These are phyloP conservation scores for Penicillium lividum DNA, from an alignment of 495 filamentous ascomycete species.

Conservation along the genomic window DNA sequence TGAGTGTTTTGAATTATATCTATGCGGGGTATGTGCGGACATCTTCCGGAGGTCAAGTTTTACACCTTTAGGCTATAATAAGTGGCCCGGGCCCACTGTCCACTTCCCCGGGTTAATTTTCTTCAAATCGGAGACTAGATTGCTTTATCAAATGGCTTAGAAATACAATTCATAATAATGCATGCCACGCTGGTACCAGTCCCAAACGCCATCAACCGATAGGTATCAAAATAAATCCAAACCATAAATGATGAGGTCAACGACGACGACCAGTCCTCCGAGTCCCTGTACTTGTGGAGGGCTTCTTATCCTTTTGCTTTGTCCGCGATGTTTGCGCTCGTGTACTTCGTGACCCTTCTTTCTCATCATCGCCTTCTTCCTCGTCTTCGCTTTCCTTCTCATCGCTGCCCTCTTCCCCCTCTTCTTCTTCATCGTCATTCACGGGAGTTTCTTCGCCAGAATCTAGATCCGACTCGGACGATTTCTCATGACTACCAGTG, in stretches of 20 bases:
- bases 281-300: constrained; percentile 30
- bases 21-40: neutral
- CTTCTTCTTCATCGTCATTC: constrained; percentile 43
- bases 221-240: constrained; percentile 4
- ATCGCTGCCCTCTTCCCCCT: constrained; percentile 34
- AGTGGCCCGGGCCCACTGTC: no score
- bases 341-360: constrained; percentile 43
- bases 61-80: no score
- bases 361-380: constrained; percentile 41
- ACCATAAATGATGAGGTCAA: constrained; percentile 26
- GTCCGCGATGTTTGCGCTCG: constrained; percentile 40
- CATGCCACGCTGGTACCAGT: neutral
- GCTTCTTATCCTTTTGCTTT: constrained; percentile 41
- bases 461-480: constrained; percentile 38
- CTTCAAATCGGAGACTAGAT: neutral
- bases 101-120: no score
- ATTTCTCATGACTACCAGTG: constrained; percentile 13
- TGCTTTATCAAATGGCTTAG: neutral
- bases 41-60: neutral
- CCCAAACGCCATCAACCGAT: neutral
- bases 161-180: constrained; percentile 1
- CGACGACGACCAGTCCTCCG: constrained; percentile 43
- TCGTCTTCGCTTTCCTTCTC: constrained; percentile 22
- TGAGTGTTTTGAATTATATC: neutral
- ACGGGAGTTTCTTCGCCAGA: constrained; percentile 42